These are phyloP conservation scores for Paracamarosporium sp. DNA, from an alignment of 2,329 filamentous ascomycete genomes.

Conservation along the genomic window DNA sequence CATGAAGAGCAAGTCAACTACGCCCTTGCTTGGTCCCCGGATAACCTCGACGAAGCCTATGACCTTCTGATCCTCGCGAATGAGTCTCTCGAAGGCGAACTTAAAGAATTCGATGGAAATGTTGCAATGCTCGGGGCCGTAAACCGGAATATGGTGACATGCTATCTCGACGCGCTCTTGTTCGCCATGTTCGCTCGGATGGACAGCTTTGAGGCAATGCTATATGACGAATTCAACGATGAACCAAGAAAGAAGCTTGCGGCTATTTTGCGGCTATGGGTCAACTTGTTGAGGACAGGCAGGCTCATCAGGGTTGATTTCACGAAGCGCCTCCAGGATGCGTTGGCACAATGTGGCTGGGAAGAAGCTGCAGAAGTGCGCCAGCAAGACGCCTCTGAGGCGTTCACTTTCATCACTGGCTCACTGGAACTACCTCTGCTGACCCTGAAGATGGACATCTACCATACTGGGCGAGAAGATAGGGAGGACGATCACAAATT, in stretches of 20 bases:
- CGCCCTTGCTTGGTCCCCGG: constrained; percentile 69
- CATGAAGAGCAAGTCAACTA: constrained; percentile 68
- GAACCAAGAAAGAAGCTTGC: constrained; percentile 75
- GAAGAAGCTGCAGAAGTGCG: constrained; percentile 75
- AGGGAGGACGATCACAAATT: constrained; percentile 92
- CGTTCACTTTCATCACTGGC: constrained; percentile 93
- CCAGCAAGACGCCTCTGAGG: constrained; percentile 95
- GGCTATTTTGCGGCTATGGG: constrained; percentile 85
- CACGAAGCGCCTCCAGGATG: constrained; percentile 81
- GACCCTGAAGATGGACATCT: constrained; percentile 92
- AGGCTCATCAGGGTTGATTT: constrained; percentile 86
- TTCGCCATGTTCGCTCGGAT: constrained; percentile 96
- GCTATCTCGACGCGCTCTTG: constrained; percentile 87
- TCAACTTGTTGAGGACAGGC: constrained; percentile 87
- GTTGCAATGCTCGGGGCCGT: constrained; percentile 81
- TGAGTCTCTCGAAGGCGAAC: constrained; percentile 79
- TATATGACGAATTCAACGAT: constrained; percentile 79
- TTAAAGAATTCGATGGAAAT: constrained; percentile 75
- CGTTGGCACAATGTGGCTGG: constrained; percentile 88
- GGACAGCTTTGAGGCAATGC: constrained; percentile 89
- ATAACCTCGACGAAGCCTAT: constrained; percentile 76
- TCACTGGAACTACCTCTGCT: constrained; percentile 86
- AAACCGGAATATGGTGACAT: constrained; percentile 88
- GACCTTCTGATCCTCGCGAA: constrained; percentile 80
- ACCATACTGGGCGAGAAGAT: constrained; percentile 85